These are phyloP conservation scores for Quillaja saponaria DNA, from an alignment of 306 rosid genomes.

Conservation along the genomic window DNA sequence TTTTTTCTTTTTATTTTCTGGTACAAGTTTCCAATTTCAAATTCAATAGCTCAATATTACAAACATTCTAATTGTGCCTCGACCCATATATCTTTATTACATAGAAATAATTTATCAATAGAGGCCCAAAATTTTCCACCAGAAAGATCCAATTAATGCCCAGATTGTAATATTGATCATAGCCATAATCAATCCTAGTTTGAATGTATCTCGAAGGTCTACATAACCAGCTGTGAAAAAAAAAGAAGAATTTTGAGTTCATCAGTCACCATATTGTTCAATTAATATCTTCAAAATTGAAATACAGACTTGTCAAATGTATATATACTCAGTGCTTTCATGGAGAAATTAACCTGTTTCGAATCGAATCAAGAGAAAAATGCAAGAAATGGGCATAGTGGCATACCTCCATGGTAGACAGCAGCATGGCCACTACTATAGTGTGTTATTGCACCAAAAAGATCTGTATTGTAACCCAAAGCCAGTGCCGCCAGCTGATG, in stretches of 20 bases:
- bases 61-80: too few relatives aligned
- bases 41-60: too few relatives aligned
- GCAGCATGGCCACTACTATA: constrained; percentile 98
- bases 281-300: constrained; percentile 16
- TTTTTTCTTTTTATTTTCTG: too few relatives aligned
- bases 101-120: too few relatives aligned
- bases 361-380: background rate
- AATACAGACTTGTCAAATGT: background rate
- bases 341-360: too few relatives aligned
- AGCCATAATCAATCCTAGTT: constrained; percentile 72
- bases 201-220: constrained; percentile 80
- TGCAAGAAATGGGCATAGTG: constrained; percentile 12
- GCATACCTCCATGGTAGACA: constrained; percentile 92
- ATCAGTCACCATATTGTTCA: constrained; percentile 31
- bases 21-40: too few relatives aligned
- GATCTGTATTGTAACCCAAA: constrained; percentile 84
- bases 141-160: constrained; percentile 68
- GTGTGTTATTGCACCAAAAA: constrained; percentile 89
- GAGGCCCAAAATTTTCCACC: constrained; percentile 95
- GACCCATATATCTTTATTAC: too few relatives aligned
- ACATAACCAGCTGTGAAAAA: constrained; percentile 81
- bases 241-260: background rate
- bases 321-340: too few relatives aligned
- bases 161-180: constrained; percentile 70
- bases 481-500: constrained; percentile 71